These are phyloP conservation scores for Taphrina communis DNA, from an alignment of 1,139 yeast genomes.

Conservation along the genomic window DNA sequence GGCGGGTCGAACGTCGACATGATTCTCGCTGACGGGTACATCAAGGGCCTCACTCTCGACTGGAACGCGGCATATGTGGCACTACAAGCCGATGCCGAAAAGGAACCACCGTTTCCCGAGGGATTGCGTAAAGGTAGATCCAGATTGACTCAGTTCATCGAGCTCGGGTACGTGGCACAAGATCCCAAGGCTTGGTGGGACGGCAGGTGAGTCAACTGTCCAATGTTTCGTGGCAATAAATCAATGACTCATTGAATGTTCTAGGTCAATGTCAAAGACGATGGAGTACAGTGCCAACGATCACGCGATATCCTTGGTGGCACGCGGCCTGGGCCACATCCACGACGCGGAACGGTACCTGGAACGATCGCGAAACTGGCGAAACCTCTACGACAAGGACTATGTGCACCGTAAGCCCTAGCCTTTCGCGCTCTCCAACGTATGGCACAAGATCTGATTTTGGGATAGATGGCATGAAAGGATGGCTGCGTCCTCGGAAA, in stretches of 20 bases:
- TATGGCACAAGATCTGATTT: neutral
- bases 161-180: conserved; percentile 34
- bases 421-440: neutral
- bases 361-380: conserved; percentile 29
- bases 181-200: conserved; percentile 41
- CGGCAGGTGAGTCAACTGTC: conserved; percentile 14
- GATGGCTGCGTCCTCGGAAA: conserved; percentile 34
- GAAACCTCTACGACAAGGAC: conserved; percentile 28
- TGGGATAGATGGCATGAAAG: conserved; percentile 16
- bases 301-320: conserved; percentile 31
- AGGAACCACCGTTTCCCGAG: conserved; percentile 28
- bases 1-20: conserved; percentile 38
- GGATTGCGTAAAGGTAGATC: conserved; percentile 38
- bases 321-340: conserved; percentile 24
- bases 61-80: conserved; percentile 30
- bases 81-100: conserved; percentile 31
- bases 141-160: conserved; percentile 16
- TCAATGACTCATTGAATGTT: neutral
- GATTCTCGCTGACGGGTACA: conserved; percentile 35
- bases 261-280: conserved; percentile 32
- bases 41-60: conserved; percentile 28
- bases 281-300: conserved; percentile 40
- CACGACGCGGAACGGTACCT: conserved; percentile 30
- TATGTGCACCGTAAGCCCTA: conserved; percentile 11
- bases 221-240: neutral